These are phyloP conservation scores for Aspergillus sp. DNA, from an alignment of 2,329 filamentous ascomycete genomes.

Conservation along the genomic window DNA sequence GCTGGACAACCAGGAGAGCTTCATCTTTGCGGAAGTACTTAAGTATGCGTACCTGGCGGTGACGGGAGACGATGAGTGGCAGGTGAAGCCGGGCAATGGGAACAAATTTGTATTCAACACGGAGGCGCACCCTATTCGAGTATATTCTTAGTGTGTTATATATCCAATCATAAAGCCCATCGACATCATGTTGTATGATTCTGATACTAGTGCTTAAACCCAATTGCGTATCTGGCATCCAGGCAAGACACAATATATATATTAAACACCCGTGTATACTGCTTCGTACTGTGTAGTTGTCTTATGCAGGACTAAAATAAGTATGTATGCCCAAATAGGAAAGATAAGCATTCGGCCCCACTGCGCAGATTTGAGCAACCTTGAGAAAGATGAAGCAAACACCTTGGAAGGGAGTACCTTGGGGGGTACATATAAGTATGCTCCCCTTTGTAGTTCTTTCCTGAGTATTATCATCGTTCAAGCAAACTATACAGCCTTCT, in stretches of 20 bases:
- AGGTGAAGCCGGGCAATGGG: slow-evolving; percentile 43
- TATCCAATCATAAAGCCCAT: background rate
- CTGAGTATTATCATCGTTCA: background rate
- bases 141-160: slow-evolving; percentile 1
- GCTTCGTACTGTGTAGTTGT: background rate
- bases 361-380: slow-evolving; percentile 21
- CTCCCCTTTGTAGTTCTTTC: background rate
- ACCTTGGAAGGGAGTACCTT: background rate
- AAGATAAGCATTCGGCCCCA: background rate
- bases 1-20: slow-evolving; percentile 72
- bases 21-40: slow-evolving; percentile 79
- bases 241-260: too few relatives aligned
- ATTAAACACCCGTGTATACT: background rate
- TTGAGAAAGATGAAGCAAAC: slow-evolving; percentile 5
- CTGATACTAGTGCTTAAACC: too few relatives aligned
- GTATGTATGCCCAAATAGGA: background rate
- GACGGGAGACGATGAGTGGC: slow-evolving; percentile 45
- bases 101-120: slow-evolving; percentile 60
- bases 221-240: too few relatives aligned
- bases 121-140: slow-evolving; percentile 52
- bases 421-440: background rate
- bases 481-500: background rate
- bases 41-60: slow-evolving; percentile 77
- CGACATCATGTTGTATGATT: background rate
- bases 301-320: background rate